Evolutionary conservation across 768 basidiomycete genomes (phyloP).

Genomic region (Pleurotus citrinopileatus): DNA sequence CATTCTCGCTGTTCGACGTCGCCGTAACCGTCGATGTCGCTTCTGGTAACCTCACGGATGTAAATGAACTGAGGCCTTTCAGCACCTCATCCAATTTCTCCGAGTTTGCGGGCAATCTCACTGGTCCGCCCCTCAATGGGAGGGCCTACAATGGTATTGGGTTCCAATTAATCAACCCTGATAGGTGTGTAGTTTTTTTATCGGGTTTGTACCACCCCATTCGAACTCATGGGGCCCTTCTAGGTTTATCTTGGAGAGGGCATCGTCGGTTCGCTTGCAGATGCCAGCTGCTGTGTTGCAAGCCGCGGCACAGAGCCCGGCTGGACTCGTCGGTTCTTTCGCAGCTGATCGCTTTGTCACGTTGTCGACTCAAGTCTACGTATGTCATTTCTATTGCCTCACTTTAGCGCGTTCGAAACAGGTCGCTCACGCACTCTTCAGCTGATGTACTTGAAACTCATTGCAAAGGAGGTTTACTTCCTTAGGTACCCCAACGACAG

Average conservation of each 20-base stretch:
- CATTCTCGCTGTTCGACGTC: constrained; percentile 42
- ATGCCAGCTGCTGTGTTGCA: constrained; percentile 53
- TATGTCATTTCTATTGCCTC: constrained; percentile 25
- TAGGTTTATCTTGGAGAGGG: background rate
- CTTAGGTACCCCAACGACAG: constrained; percentile 22
- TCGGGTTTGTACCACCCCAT: background rate
- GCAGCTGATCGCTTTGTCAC: constrained; percentile 31
- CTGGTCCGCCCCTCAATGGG: constrained; percentile 40
- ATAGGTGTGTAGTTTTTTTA: constrained; percentile 17
- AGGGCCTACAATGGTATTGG: constrained; percentile 53
- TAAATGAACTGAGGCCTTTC: constrained; percentile 38
- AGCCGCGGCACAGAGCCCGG: constrained; percentile 34
- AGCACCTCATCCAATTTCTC: constrained; percentile 35
- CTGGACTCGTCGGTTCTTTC: constrained; percentile 38
- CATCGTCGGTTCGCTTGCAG: constrained; percentile 23
- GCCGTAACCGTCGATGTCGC: constrained; percentile 41
- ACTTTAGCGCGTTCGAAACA: background rate
- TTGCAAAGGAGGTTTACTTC: constrained; percentile 53
- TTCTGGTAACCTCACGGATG: constrained; percentile 39
- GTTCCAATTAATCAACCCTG: constrained; percentile 40
- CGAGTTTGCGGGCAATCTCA: constrained; percentile 39
- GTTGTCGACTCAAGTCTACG: constrained; percentile 44
- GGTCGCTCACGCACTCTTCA: constrained; percentile 17
- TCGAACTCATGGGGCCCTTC: background rate
- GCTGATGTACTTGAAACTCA: constrained; percentile 45